Conservation (phyloP, 2,329 filamentous ascomycete genomes). For the Alternaria novae-zelandiae region DNA sequence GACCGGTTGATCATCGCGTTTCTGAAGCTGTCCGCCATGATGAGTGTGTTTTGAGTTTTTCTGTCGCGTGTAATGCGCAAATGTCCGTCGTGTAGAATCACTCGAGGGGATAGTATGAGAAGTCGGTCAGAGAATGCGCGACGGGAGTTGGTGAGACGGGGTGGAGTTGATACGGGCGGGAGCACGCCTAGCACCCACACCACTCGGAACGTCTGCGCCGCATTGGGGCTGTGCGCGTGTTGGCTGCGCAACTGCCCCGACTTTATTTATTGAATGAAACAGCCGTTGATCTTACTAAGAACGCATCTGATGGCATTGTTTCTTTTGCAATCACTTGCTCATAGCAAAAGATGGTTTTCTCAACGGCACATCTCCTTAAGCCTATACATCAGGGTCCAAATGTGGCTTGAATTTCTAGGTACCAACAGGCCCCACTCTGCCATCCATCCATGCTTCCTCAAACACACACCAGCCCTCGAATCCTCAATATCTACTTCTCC, state of each 20-base stretch:
- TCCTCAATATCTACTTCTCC: background rate
- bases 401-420: background rate
- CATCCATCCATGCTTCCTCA: background rate
- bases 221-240: constrained; percentile 26
- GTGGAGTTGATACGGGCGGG: constrained; percentile 15
- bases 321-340: background rate
- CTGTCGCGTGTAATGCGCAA: background rate
- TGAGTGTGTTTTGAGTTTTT: background rate
- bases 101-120: background rate
- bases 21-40: constrained; percentile 54
- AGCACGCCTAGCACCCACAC: constrained; percentile 13
- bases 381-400: background rate
- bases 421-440: background rate
- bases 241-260: constrained; percentile 1
- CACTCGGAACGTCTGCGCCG: constrained; percentile 22
- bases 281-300: background rate
- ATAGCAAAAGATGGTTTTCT: background rate
- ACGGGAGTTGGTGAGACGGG: constrained; percentile 1
- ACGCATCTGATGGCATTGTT: background rate
- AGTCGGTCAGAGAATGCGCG: constrained; percentile 5
- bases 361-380: background rate
- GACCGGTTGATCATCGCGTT: constrained; percentile 78
- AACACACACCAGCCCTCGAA: too few relatives aligned
- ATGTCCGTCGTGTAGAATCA: background rate
- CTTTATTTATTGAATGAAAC: background rate